phyloP scores from a whole-genome alignment of 495 filamentous ascomycete genomes.

The Penicillium arizonense region DNA sequence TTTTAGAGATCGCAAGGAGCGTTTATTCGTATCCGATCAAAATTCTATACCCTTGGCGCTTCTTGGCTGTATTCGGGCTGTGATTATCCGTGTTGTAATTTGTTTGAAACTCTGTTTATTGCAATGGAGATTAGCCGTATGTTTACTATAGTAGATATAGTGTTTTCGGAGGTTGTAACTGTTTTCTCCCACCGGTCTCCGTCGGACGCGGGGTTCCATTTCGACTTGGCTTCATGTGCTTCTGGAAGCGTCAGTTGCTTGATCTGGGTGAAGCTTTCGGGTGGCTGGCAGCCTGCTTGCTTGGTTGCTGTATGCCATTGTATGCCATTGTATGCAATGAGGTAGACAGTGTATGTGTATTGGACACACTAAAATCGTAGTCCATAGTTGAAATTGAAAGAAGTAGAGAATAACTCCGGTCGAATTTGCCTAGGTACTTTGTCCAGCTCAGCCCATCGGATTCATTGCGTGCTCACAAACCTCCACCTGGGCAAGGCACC shows the following conservation, averaged over 20 bases:
- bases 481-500: too few relatives aligned
- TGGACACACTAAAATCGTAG: too few relatives aligned
- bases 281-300: conserved; percentile 16
- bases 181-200: conserved; percentile 14
- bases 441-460: too few relatives aligned
- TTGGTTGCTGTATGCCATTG: not conserved
- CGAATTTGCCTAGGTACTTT: too few relatives aligned
- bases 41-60: conserved; percentile 27
- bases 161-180: not conserved
- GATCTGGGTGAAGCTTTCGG: conserved; percentile 13
- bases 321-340: too few relatives aligned
- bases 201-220: conserved; percentile 14
- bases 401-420: too few relatives aligned
- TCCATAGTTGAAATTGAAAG: too few relatives aligned
- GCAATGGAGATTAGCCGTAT: too few relatives aligned
- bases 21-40: conserved; percentile 2
- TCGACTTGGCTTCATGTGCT: conserved; percentile 1
- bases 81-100: conserved; percentile 13
- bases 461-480: too few relatives aligned
- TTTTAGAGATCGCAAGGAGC: not conserved
- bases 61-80: not conserved
- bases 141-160: too few relatives aligned
- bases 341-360: not conserved
- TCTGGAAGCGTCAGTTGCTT: conserved; percentile 1
- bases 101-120: conserved; percentile 13